A percentile compares a stretch with the other conserved stretches of the same genome.
phyloP scores from a whole-genome alignment of 1,284 basidiomycete genomes.

The Cryptococcus depauperatus region DNA sequence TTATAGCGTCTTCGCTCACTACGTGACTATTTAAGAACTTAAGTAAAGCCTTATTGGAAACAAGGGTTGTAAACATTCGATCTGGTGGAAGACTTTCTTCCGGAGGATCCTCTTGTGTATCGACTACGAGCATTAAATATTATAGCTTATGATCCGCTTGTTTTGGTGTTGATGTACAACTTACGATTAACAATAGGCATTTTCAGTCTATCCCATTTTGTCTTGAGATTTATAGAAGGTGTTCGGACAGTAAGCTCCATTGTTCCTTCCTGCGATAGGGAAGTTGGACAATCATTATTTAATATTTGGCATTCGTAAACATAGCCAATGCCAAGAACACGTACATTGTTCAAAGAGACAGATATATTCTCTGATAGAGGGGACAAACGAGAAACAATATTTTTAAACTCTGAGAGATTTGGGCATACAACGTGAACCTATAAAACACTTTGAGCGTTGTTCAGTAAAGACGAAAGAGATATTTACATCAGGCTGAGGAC shows the following conservation, averaged over 20 bases:
- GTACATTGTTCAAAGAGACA: slow-evolving; percentile 46
- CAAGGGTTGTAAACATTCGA: slow-evolving; percentile 57
- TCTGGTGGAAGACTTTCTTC: slow-evolving; percentile 46
- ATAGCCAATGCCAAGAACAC: slow-evolving; percentile 1
- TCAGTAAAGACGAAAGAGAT: slow-evolving; percentile 1
- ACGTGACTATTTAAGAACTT: slow-evolving; percentile 77
- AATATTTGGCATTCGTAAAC: not conserved
- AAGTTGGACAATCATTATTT: slow-evolving; percentile 2
- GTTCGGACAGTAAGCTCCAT: slow-evolving; percentile 58
- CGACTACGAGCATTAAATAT: not conserved
- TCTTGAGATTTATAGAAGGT: slow-evolving; percentile 64
- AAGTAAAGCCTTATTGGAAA: slow-evolving; percentile 66
- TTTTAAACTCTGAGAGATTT: slow-evolving; percentile 64
- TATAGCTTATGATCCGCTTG: no score
- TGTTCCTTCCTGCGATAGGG: slow-evolving; percentile 29
- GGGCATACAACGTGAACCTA: slow-evolving; percentile 78
- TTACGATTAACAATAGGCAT: not conserved
- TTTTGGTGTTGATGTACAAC: no score
- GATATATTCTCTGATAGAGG: slow-evolving; percentile 68
- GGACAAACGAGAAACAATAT: slow-evolving; percentile 65
- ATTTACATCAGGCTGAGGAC: slow-evolving; percentile 77
- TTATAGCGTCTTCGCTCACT: slow-evolving; percentile 77
- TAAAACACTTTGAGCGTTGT: not conserved
- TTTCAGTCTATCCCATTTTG: slow-evolving; percentile 58
- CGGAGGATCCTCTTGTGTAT: slow-evolving; percentile 25